Percentiles rank a stretch among this genome's conserved stretches.
These are phyloP conservation scores for Vararia minispora DNA, from an alignment of 768 basidiomycete genomes.

Conservation along the genomic window DNA sequence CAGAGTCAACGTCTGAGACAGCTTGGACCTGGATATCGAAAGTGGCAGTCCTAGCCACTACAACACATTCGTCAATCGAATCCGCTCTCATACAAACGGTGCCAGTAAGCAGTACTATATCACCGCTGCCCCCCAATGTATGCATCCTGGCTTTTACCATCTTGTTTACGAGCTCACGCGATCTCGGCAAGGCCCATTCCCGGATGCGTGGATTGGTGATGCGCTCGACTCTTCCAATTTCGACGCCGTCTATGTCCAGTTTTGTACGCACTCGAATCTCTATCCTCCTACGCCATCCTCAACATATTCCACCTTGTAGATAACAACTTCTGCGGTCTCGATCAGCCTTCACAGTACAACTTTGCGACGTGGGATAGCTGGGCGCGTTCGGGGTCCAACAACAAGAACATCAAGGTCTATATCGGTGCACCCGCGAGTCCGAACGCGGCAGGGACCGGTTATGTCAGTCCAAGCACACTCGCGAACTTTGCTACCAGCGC, in stretches of 20 bases:
- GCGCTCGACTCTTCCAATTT: conserved; percentile 24
- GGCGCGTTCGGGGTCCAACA: conserved; percentile 31
- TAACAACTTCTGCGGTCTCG: conserved; percentile 33
- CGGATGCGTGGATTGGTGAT: conserved; percentile 24
- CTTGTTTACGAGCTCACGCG: no score
- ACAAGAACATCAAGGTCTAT: conserved; percentile 35
- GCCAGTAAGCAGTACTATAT: conserved; percentile 27
- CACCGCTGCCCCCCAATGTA: conserved; percentile 31
- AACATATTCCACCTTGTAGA: conserved; percentile 19
- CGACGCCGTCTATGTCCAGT: conserved; percentile 36
- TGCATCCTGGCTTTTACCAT: no score
- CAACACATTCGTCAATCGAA: conserved; percentile 26
- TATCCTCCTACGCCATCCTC: not conserved
- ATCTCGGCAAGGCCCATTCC: no score
- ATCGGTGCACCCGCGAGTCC: conserved; percentile 33
- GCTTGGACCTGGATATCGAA: conserved; percentile 31
- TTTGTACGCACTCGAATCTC: conserved; percentile 25
- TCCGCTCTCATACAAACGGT: conserved; percentile 22
- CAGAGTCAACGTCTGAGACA: conserved; percentile 5
- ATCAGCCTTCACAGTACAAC: conserved; percentile 35
- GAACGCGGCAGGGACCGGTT: conserved; percentile 32
- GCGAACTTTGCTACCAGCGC: conserved; percentile 23
- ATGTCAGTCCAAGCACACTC: conserved; percentile 23
- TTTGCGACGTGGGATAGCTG: conserved; percentile 33
- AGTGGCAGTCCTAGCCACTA: conserved; percentile 22